Base-by-base conservation (phyloP, 2,329 filamentous ascomycete species). In the Reticulascus tulasneorum region DNA sequence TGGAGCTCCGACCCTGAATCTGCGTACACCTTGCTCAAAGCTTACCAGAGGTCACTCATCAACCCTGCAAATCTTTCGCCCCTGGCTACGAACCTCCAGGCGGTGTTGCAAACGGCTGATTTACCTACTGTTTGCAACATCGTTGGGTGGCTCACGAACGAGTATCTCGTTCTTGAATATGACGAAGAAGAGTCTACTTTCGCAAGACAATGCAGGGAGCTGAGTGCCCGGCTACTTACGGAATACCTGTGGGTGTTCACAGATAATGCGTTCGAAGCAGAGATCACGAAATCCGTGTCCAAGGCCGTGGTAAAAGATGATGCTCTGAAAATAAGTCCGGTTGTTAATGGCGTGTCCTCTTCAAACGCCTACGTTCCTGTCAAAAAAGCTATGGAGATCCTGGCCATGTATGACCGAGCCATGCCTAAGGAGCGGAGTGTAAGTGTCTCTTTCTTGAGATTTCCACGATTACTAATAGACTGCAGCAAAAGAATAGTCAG, bases 391-490 rank as follows among this genome's bases (percentile, higher is more conserved):
- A 60, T 80, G 9, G 74, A 77, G 44, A 60, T 83, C 15, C 56
- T 83, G 8, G 62, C 69, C 38, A 69, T 79, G 71, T 82, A 82
- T 49, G 79, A 82, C 45, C 73, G 75, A 44, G 72, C 73, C 24
- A 79, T 80, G 75, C 76, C 76, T 1, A 80, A 79, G 35, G 76
- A 80, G 50, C 65, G 76, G 58, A 76, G 74, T 46, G 75, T 79
- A 62, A 62, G 74, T 66, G 4, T 16, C 19, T 7, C 7, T 2
- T 2, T 17, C 7, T 3, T 9, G 3, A 9, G 15, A 16, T 5
- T 9, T 4, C 4, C 9, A 3, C 11, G 8, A 12, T 20, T n/a
- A 3, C 23, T 47, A 18, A 47, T 29, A 18, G 2, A 6, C 7
- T 13, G 5, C 24, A 74, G 64, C 62, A 69, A 58, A 59, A 68